phyloP scores from a whole-genome alignment of 495 filamentous ascomycete genomes.

The Aspergillus indologenus region DNA sequence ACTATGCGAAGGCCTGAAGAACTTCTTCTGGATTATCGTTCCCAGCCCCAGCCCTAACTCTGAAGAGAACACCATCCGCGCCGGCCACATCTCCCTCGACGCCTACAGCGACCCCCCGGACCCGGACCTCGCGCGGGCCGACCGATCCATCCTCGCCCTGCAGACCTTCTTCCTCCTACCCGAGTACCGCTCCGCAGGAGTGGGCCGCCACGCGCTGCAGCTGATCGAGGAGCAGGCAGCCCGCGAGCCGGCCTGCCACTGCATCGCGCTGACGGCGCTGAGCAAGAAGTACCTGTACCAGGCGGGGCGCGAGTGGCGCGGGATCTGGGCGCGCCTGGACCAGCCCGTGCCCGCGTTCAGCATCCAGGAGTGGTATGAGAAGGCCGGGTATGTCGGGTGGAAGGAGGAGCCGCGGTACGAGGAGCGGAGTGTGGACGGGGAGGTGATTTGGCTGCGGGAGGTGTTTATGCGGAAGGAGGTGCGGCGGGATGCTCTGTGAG shows the following conservation, averaged over 20 bases:
- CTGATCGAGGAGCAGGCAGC: conserved; percentile 20
- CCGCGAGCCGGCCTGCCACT: conserved; percentile 4
- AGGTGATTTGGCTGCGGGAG: background rate
- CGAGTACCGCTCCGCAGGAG: conserved; percentile 16
- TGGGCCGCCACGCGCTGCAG: conserved; percentile 20
- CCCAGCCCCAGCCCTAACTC: conserved; percentile 1
- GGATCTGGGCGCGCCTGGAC: conserved; percentile 11
- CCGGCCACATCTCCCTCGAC: conserved; percentile 30
- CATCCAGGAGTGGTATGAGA: conserved; percentile 33
- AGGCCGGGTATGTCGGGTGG: conserved; percentile 28
- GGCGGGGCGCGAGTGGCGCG: conserved; percentile 17
- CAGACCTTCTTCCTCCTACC: conserved; percentile 26
- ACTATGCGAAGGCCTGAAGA: conserved; percentile 18
- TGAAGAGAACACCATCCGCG: conserved; percentile 6
- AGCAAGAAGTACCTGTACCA: conserved; percentile 30
- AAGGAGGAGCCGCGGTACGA: conserved; percentile 26
- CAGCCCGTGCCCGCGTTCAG: conserved; percentile 18
- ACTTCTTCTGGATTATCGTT: conserved; percentile 23
- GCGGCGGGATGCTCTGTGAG: no score
- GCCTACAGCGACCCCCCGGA: conserved; percentile 16
- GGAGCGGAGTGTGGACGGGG: background rate
- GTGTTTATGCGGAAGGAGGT: background rate
- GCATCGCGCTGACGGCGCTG: conserved; percentile 15
- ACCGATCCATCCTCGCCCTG: conserved; percentile 19
- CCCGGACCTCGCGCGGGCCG: conserved; percentile 15